Evolutionary conservation across 371 early-diverging fungal species (phyloP).

Genomic region (Mortierella sp.): DNA sequence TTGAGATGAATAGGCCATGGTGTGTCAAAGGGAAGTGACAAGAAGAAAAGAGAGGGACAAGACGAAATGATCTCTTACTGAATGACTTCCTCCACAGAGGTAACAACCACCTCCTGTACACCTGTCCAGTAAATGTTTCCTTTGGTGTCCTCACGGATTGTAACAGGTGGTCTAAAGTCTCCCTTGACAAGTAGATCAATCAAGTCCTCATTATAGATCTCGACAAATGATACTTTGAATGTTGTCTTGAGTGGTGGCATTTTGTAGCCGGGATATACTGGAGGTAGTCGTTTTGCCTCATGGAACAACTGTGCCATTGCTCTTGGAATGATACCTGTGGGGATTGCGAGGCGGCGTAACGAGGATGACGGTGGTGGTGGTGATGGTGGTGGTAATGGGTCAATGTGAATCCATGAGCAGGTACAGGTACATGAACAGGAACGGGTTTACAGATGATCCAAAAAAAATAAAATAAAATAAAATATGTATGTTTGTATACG

Average conservation of each 20-base stretch:
- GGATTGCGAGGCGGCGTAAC: neutral
- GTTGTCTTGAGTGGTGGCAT: conserved; percentile 40
- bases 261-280: conserved; percentile 37
- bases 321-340: conserved; percentile 91
- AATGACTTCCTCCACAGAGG: conserved; percentile 82
- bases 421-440: neutral
- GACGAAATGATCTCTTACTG: conserved; percentile 54
- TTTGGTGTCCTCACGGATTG: conserved; percentile 91
- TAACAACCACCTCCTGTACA: conserved; percentile 84
- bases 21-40: conserved; percentile 24
- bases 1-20: neutral
- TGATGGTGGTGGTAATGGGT: neutral
- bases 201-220: conserved; percentile 98
- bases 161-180: conserved; percentile 72
- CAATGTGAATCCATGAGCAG: neutral
- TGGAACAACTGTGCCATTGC: conserved; percentile 87
- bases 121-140: conserved; percentile 94
- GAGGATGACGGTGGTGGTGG: neutral
- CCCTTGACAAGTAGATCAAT: conserved; percentile 82
- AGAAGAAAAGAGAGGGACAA: conserved; percentile 7
- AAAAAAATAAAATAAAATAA: too few relatives aligned
- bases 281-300: conserved; percentile 55
- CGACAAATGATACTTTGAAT: conserved; percentile 75
- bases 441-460: too few relatives aligned
- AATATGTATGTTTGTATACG: too few relatives aligned